Percentiles rank a stretch among this genome's conserved stretches.
phyloP scores from a whole-genome alignment of 2,329 filamentous ascomycete species.

The Xylaria sp. region DNA sequence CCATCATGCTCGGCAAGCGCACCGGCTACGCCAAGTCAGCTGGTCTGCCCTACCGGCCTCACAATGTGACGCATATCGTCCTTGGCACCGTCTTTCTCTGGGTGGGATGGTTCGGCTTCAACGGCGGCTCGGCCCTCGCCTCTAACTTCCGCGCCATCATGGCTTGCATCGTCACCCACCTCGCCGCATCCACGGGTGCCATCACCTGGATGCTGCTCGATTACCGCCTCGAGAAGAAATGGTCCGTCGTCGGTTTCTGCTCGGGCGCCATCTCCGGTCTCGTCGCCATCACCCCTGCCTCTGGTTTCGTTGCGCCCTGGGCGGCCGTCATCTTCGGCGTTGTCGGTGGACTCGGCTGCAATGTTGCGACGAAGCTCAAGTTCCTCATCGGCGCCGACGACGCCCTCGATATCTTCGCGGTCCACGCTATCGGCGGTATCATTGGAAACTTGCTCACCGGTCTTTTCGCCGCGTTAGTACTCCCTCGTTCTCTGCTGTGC shows the following conservation, averaged over 20 bases:
- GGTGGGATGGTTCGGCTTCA: slow-evolving; percentile 98
- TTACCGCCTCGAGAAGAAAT: slow-evolving; percentile 90
- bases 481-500: no score
- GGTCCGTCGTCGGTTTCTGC: slow-evolving; percentile 93
- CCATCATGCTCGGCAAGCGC: slow-evolving; percentile 74
- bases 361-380: slow-evolving; percentile 87
- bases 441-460: slow-evolving; percentile 80
- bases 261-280: slow-evolving; percentile 86
- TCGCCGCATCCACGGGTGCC: slow-evolving; percentile 81
- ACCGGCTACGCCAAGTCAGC: slow-evolving; percentile 65
- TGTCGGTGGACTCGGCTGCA: slow-evolving; percentile 70
- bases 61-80: slow-evolving; percentile 76
- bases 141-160: slow-evolving; percentile 88
- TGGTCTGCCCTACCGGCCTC: slow-evolving; percentile 70
- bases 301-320: slow-evolving; percentile 77
- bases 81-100: slow-evolving; percentile 79
- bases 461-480: slow-evolving; percentile 71
- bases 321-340: slow-evolving; percentile 64
- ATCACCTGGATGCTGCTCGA: slow-evolving; percentile 86
- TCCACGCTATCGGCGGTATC: slow-evolving; percentile 85
- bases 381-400: slow-evolving; percentile 79
- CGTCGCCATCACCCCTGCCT: slow-evolving; percentile 84
- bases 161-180: slow-evolving; percentile 86
- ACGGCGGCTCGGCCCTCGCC: slow-evolving; percentile 80
- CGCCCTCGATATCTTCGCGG: slow-evolving; percentile 88